These are phyloP conservation scores for Phascolomyces articulosus DNA, from an alignment of 371 early-diverging fungal genomes.

Conservation along the genomic window DNA sequence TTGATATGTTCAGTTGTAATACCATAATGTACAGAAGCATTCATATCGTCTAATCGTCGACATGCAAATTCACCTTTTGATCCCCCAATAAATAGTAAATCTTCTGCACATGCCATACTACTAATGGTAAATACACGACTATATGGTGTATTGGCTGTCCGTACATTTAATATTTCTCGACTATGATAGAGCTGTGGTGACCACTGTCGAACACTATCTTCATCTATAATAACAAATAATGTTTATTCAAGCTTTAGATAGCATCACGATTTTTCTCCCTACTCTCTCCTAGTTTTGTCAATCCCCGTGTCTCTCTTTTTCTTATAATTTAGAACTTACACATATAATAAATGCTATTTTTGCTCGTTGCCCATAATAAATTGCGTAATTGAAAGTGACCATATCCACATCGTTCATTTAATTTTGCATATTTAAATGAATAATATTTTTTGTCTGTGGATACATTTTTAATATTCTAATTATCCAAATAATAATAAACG, in stretches of 20 bases:
- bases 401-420: conserved; percentile 37
- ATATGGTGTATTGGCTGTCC: conserved; percentile 31
- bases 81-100: conserved; percentile 41
- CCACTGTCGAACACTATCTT: conserved; percentile 65
- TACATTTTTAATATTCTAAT: conserved; percentile 12
- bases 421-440: conserved; percentile 41
- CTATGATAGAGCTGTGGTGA: conserved; percentile 58
- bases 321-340: conserved; percentile 35
- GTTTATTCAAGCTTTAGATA: too few species aligned
- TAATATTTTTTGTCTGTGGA: conserved; percentile 34
- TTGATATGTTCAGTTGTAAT: conserved; percentile 30
- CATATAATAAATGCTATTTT: conserved; percentile 71
- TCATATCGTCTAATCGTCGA: conserved; percentile 26
- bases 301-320: too few species aligned
- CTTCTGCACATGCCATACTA: conserved; percentile 68
- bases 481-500: not conserved
- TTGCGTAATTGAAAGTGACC: conserved; percentile 82
- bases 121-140: conserved; percentile 51
- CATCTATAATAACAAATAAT: too few species aligned
- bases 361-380: conserved; percentile 72
- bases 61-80: conserved; percentile 52
- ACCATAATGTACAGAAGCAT: conserved; percentile 33
- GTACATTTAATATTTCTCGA: conserved; percentile 51
- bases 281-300: too few species aligned
- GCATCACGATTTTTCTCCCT: too few species aligned